These are phyloP conservation scores for Scalesia atractyloides DNA, from an alignment of 129 eudicot species.

Conservation along the genomic window DNA sequence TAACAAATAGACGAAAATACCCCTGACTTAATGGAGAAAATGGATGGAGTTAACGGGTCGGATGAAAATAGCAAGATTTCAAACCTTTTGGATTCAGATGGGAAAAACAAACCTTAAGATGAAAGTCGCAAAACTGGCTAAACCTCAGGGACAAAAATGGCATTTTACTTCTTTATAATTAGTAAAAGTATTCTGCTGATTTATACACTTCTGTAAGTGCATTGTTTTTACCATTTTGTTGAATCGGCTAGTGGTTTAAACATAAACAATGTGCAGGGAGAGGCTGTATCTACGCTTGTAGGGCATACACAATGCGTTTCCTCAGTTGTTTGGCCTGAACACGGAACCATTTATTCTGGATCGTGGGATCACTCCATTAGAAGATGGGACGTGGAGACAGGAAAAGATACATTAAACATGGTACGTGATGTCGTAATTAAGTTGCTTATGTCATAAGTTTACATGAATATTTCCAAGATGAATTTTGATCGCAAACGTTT, in stretches of 20 bases:
- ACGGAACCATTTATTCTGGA: slow-evolving; percentile 79
- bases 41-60: no score
- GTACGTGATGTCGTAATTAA: slow-evolving; percentile 36
- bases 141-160: no score
- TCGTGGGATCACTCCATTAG: slow-evolving; percentile 97
- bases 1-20: no score
- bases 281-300: slow-evolving; percentile 82
- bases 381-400: slow-evolving; percentile 94
- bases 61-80: no score
- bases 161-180: no score
- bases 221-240: slow-evolving; percentile 2
- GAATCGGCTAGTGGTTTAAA: background rate
- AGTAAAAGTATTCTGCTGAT: background rate
- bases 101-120: no score
- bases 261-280: slow-evolving; percentile 51
- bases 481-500: background rate
- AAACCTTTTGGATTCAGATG: no score
- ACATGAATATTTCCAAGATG: background rate
- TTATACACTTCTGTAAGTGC: slow-evolving; percentile 7
- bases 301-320: slow-evolving; percentile 95
- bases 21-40: no score
- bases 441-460: background rate
- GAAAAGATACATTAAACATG: slow-evolving; percentile 69
- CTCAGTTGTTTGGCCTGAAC: slow-evolving; percentile 85
- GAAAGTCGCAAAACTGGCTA: no score